Base-by-base conservation (phyloP, 495 filamentous ascomycete species). In the Hypoxylon crocopeplum region DNA sequence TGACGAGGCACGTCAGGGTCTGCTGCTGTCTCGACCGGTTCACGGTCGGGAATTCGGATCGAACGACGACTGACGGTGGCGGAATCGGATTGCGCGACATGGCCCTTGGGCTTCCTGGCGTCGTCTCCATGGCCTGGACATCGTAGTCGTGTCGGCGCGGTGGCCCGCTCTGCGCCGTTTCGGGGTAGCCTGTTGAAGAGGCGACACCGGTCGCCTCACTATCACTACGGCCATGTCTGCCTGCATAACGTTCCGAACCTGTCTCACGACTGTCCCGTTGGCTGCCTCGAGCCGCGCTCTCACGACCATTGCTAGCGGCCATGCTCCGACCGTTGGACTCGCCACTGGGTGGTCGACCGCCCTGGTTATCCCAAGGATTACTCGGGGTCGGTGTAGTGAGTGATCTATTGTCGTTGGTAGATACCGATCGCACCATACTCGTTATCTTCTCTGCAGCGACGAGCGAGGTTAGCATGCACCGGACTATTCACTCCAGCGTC, bases 11-110 rank as follows among this genome's bases (percentile, higher is more conserved):
- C 0, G 94, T 98, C 64, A 99, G 75, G 2, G 88, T 93, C 74
- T 99, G 94, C 72, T 97, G 94, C 71, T 95, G 91, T 41, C 94
- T 88, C 27, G 93, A 96, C 52, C 90, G 83, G 64, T 81, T 97
- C 65, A 99, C 80, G 2, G 94, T 97, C 8, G 94, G 94, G 68
- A 96, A 99, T 75, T 99, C 94, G 68, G 93, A 97, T 47, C 93
- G 90, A 20, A 99, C 87, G 5, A 90, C 95, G 21, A 99, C 92
- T 0, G 84, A 88, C 4, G 94, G 94, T 7, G 94, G 79, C 6
- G 93, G 92, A 41, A 98, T 97, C 0, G 95, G 93, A 54, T 96
- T 97, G 62, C 87, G 89, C n/a, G 84, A 82, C 16, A 86, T 71
- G 48, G 84, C 78, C 34, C 91, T 83, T 6, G 92, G 88, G 70